These are phyloP conservation scores for Tulasnella sp. DNA, from an alignment of 768 basidiomycete genomes.

Conservation along the genomic window DNA sequence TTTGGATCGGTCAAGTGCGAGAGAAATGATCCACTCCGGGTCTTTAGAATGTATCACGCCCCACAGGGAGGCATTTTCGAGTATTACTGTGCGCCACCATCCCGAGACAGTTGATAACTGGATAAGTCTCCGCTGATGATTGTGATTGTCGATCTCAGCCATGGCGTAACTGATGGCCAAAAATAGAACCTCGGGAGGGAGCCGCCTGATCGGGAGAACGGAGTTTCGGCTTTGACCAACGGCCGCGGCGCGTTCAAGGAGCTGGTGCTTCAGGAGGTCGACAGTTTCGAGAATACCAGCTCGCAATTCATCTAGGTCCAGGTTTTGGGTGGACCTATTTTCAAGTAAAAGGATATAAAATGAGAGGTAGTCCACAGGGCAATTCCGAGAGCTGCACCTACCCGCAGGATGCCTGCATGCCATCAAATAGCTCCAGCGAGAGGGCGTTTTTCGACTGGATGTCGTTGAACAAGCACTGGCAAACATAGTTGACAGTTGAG, in stretches of 20 bases:
- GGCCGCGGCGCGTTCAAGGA: background rate
- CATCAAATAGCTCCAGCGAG: background rate
- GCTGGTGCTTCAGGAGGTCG: background rate
- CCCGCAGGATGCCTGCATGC: background rate
- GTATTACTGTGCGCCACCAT: background rate
- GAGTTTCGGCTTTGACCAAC: too few species aligned
- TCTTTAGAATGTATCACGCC: background rate
- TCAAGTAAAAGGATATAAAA: too few species aligned
- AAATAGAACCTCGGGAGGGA: background rate
- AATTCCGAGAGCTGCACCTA: background rate
- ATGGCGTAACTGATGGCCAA: background rate
- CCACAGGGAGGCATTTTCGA: background rate
- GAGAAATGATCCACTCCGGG: background rate
- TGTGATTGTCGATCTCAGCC: background rate
- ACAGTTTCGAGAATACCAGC: background rate
- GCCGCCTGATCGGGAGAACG: background rate
- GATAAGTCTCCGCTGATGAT: background rate
- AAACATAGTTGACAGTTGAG: too few species aligned
- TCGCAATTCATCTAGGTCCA: background rate
- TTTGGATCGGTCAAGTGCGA: background rate
- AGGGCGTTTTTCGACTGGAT: background rate
- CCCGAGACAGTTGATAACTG: background rate
- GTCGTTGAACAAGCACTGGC: background rate
- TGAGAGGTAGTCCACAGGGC: background rate
- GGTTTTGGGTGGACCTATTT: background rate